phyloP scores from a whole-genome alignment of 192 early-diverging fungal species.

The Podila minutissima region DNA sequence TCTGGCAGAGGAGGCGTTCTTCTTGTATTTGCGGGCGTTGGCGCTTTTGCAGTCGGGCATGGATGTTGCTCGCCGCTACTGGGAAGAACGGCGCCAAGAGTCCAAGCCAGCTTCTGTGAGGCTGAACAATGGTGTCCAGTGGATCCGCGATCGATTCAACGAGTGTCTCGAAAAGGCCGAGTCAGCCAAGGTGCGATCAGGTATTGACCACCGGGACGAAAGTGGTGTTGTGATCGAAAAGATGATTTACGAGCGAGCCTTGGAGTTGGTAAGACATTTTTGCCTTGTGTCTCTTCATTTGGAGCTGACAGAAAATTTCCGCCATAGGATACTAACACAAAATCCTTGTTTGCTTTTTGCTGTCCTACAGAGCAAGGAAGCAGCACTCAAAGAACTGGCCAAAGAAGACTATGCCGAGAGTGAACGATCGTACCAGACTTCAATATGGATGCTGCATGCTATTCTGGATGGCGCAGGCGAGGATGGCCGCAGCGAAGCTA shows the following conservation, averaged over 20 bases:
- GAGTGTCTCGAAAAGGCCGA: constrained; percentile 89
- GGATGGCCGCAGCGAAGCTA: constrained; percentile 51
- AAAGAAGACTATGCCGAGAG: constrained; percentile 72
- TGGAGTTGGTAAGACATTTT: constrained; percentile 66
- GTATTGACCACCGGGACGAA: constrained; percentile 62
- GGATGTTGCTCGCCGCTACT: constrained; percentile 63
- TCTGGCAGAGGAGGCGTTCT: constrained; percentile 74
- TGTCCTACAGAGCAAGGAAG: constrained; percentile 58
- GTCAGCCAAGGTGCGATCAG: constrained; percentile 61
- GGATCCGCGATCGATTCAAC: constrained; percentile 92
- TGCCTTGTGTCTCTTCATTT: background rate
- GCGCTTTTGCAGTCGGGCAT: constrained; percentile 70
- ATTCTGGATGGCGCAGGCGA: constrained; percentile 63
- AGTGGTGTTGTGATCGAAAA: constrained; percentile 70
- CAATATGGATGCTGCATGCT: constrained; percentile 80
- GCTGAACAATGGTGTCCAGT: constrained; percentile 76
- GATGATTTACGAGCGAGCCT: constrained; percentile 76
- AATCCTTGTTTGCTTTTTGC: background rate
- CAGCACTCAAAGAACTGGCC: constrained; percentile 72
- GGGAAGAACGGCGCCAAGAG: constrained; percentile 59
- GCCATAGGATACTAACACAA: background rate
- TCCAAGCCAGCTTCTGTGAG: constrained; percentile 46
- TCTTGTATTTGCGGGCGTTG: constrained; percentile 74
- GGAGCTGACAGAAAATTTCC: background rate
- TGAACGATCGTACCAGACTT: constrained; percentile 78